These are phyloP conservation scores for Diplodia scrobiculata DNA, from an alignment of 2,329 filamentous ascomycete genomes.

Conservation along the genomic window DNA sequence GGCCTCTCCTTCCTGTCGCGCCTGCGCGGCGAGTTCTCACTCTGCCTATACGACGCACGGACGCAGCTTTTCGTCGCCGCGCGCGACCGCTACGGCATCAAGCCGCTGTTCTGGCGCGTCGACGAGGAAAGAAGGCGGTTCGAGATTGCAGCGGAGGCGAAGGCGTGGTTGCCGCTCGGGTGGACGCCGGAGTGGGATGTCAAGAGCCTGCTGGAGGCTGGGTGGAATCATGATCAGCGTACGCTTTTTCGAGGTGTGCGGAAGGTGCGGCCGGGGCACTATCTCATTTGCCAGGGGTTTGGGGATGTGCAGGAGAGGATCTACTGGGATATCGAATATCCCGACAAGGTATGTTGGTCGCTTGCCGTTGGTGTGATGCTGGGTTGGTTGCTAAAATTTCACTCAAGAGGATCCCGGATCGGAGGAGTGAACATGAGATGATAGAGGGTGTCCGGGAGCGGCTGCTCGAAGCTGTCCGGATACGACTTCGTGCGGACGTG, in stretches of 20 bases:
- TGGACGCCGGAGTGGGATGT: constrained; percentile 60
- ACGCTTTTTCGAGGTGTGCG: constrained; percentile 57
- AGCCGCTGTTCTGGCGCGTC: constrained; percentile 58
- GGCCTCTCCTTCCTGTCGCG: constrained; percentile 52
- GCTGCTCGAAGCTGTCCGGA: constrained; percentile 56
- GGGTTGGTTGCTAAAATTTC: neutral
- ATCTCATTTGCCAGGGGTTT: constrained; percentile 38
- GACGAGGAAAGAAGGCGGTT: constrained; percentile 42
- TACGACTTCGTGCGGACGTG: constrained; percentile 60
- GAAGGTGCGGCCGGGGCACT: constrained; percentile 40
- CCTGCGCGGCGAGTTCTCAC: constrained; percentile 59
- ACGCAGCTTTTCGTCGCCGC: constrained; percentile 49
- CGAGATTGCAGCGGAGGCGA: constrained; percentile 57
- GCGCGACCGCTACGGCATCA: constrained; percentile 60
- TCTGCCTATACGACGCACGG: constrained; percentile 55
- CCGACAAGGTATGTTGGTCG: constrained; percentile 51
- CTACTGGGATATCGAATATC: constrained; percentile 59
- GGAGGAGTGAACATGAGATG: constrained; percentile 55
- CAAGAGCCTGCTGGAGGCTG: constrained; percentile 47
- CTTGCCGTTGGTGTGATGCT: no score
- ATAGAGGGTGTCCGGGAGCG: constrained; percentile 53
- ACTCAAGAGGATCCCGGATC: constrained; percentile 40
- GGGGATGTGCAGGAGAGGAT: constrained; percentile 45
- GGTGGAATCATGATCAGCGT: constrained; percentile 50
- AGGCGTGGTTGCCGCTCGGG: constrained; percentile 56